phyloP scores from a whole-genome alignment of 139 green algal genomes.

The Pleodorina starrii region DNA sequence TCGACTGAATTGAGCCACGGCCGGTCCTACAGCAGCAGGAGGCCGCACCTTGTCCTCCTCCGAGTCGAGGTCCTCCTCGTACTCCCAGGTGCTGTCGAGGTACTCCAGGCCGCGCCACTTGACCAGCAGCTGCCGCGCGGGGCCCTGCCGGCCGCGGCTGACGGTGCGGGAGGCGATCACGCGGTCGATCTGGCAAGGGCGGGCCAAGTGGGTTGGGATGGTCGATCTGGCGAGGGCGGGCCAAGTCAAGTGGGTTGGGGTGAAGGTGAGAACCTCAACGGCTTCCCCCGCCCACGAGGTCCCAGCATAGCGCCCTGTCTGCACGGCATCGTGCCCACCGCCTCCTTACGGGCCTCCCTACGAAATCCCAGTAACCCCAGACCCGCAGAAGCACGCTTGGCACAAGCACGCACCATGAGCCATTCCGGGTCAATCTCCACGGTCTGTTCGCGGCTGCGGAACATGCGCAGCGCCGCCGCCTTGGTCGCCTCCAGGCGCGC shows the following conservation, averaged over 20 bases:
- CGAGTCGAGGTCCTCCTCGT: slow-evolving; percentile 57
- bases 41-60: slow-evolving; percentile 22
- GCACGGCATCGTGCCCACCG: too few relatives aligned
- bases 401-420: slow-evolving; percentile 53
- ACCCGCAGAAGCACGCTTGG: too few relatives aligned
- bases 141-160: background rate
- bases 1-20: too few relatives aligned
- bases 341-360: too few relatives aligned
- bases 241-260: too few relatives aligned
- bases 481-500: slow-evolving; percentile 22
- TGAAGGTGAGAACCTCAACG: too few relatives aligned
- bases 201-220: too few relatives aligned
- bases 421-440: slow-evolving; percentile 23
- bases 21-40: too few relatives aligned
- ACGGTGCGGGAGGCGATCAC: slow-evolving; percentile 41
- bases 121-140: slow-evolving; percentile 68
- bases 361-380: too few relatives aligned
- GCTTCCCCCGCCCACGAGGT: too few relatives aligned
- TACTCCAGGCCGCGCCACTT: slow-evolving; percentile 89
- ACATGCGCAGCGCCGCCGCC: slow-evolving; percentile 50
- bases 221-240: slow-evolving; percentile 41
- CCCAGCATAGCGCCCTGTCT: too few relatives aligned
- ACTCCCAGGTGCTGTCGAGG: slow-evolving; percentile 86
- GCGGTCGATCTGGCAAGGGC: slow-evolving; percentile 44
- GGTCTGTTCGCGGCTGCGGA: slow-evolving; percentile 28